These are phyloP conservation scores for Scorias spongiosa DNA, from an alignment of 2,329 filamentous ascomycete species.

Conservation along the genomic window DNA sequence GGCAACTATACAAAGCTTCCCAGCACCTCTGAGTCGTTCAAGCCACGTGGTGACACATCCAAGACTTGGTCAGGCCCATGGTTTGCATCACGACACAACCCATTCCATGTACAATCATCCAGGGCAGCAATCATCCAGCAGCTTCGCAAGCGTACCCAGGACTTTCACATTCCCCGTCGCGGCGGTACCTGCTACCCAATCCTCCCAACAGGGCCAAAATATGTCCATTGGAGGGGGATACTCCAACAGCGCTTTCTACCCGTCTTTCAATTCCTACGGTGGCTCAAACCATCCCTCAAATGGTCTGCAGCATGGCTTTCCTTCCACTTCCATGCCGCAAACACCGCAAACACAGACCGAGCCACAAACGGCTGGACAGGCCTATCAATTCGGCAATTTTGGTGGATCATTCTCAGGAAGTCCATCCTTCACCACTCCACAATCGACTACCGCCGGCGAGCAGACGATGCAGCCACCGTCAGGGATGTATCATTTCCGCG, in stretches of 20 bases:
- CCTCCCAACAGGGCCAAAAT: neutral
- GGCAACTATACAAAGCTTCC: slow-evolving; percentile 9
- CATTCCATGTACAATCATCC: neutral
- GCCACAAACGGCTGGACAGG: neutral
- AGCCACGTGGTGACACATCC: neutral
- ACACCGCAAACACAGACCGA: neutral
- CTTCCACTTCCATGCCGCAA: neutral
- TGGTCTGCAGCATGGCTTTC: neutral
- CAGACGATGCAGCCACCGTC: neutral
- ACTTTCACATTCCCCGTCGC: neutral
- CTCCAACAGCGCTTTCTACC: neutral
- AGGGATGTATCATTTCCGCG: neutral
- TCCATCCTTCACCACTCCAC: neutral
- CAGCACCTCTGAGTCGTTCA: neutral
- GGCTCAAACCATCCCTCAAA: neutral
- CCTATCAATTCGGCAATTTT: neutral
- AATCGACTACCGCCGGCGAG: neutral
- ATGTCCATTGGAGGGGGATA: neutral
- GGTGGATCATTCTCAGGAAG: neutral
- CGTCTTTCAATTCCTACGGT: neutral
- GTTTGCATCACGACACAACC: neutral
- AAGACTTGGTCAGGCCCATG: neutral
- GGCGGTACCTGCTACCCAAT: neutral
- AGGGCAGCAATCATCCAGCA: neutral
- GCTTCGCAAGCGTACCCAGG: neutral